These are phyloP conservation scores for Fusarium sororula DNA, from an alignment of 2,329 filamentous ascomycete genomes.

Conservation along the genomic window DNA sequence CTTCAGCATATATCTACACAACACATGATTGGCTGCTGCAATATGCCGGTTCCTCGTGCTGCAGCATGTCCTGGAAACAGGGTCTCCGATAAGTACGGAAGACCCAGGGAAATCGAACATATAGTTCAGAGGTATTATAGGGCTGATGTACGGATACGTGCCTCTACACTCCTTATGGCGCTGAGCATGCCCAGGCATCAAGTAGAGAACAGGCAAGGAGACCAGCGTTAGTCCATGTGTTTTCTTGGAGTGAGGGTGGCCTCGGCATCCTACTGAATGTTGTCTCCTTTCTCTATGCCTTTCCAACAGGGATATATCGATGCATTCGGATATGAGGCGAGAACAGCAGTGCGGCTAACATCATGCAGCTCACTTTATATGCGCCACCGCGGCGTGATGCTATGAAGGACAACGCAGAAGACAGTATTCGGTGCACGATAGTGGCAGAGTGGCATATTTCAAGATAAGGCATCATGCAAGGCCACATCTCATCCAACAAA, in stretches of 20 bases:
- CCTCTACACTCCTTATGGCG: neutral
- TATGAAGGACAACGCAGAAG: neutral
- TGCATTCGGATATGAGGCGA: neutral
- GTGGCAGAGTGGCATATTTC: constrained; percentile 5
- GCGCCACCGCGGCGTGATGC: constrained; percentile 6
- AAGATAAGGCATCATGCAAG: constrained; percentile 15
- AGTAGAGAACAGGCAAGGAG: constrained; percentile 1
- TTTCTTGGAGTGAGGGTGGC: constrained; percentile 1
- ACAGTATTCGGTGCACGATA: constrained; percentile 1
- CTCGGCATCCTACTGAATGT: neutral
- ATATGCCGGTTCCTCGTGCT: neutral
- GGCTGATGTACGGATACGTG: neutral
- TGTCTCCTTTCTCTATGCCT: constrained; percentile 13
- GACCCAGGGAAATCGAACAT: neutral
- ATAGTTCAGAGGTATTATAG: constrained; percentile 2
- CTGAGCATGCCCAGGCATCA: neutral
- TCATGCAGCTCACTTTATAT: constrained; percentile 17
- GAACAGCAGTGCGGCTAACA: constrained; percentile 11
- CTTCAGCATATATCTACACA: neutral
- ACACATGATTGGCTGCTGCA: constrained; percentile 31
- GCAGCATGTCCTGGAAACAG: neutral
- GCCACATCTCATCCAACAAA: constrained; percentile 10
- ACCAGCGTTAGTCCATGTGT: constrained; percentile 15
- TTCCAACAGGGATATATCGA: neutral
- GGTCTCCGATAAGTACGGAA: neutral